Evolutionary conservation across 345 rosid genomes (phyloP), one percentile per base, ranked within the genome.

Genomic region (Cardamine chenopodiifolia): DNA sequence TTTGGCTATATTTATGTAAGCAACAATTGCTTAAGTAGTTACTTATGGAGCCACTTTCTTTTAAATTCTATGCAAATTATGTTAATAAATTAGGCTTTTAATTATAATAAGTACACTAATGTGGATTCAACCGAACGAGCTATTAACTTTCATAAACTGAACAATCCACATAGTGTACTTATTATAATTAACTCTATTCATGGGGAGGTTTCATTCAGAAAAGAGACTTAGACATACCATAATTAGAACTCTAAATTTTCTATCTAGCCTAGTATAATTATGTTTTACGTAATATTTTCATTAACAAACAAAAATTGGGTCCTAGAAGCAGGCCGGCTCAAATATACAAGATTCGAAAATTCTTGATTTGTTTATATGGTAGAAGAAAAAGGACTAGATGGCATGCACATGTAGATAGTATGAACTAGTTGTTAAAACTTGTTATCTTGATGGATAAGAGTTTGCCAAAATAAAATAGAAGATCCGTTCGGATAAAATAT

Each of bases 351-450:
- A 56, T 19, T 70, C 23, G 26, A 47, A 34, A 14, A 15, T 20
- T 10, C 8, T 45, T 31, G 2, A 18, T 28, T n/a, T 17, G 49
- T 45, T 15, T 9, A 25, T 45, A 17, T 48, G 29, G 61, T 48
- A 28, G 42, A 56, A 74, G 32, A 58, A 18, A 58, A 74, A 18
- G 54, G 44, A 48, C 19, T 49, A 58, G 32, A 59, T 58, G 40
- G 56, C 23, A 35, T 74, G 79, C 56, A 59, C 68, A 75, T 75
- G 55, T 44, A 57, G 74, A 44, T 70, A 45, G 22, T 17, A 44
- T 15, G 22, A 68, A 13, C 65, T 53, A 62, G 42, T 62, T 23
- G 42, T 44, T 54, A 45, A 17, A 35, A 69, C 55, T 58, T 66
- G 67, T 31, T 70, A 62, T 62, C 40, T 53, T 11, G 34, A 22